Percentiles rank a stretch among this genome's conserved stretches.
phyloP scores from a whole-genome alignment of 805 yeast species.

The Huiozyma naganishii region DNA sequence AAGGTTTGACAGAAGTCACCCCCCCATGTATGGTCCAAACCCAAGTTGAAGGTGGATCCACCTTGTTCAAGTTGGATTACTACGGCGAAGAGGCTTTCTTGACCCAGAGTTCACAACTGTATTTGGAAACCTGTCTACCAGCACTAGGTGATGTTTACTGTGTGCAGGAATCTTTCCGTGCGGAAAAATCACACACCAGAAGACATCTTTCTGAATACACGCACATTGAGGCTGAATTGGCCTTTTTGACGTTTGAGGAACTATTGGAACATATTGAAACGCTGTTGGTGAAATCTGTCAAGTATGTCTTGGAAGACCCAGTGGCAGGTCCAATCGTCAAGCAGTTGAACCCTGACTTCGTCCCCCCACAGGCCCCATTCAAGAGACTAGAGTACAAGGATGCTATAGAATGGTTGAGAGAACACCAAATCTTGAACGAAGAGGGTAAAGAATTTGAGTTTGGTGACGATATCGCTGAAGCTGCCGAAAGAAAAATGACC shows the following conservation, averaged over 20 bases:
- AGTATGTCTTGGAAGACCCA: conserved; percentile 79
- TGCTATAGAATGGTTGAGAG: conserved; percentile 94
- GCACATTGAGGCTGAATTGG: conserved; percentile 91
- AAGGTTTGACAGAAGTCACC: conserved; percentile 77
- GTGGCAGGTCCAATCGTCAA: conserved; percentile 81
- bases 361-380: conserved; percentile 77
- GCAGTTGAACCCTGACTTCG: conserved; percentile 87
- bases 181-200: conserved; percentile 97
- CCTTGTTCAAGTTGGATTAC: conserved; percentile 84
- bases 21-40: conserved; percentile 99
- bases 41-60: conserved; percentile 98
- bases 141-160: conserved; percentile 95
- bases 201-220: conserved; percentile 96
- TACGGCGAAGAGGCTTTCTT: conserved; percentile 94
- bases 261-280: conserved; percentile 76
- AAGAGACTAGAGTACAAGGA: conserved; percentile 82
- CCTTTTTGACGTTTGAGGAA: conserved; percentile 79
- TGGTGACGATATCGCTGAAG: conserved; percentile 99
- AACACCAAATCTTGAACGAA: conserved; percentile 87
- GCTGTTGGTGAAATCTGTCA: conserved; percentile 55
- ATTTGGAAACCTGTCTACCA: conserved; percentile 92
- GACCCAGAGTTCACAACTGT: conserved; percentile 95
- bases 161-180: conserved; percentile 97
- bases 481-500: conserved; percentile 98
- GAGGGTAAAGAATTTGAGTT: conserved; percentile 87